These are phyloP conservation scores for Carex parvula DNA, from an alignment of 176 grass and related monocot species.

Conservation along the genomic window DNA sequence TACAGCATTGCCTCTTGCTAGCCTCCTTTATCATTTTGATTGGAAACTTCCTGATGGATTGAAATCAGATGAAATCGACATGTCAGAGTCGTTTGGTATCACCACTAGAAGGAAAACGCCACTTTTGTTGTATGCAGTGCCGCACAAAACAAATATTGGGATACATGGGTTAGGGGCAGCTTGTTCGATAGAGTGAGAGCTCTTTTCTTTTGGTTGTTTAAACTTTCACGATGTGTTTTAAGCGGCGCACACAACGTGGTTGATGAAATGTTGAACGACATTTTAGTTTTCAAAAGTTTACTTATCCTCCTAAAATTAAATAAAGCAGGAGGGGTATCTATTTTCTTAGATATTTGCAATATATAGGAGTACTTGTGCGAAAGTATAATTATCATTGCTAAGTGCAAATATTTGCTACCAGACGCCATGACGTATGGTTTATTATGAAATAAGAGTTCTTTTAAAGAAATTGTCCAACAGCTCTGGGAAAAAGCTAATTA, in stretches of 20 bases:
- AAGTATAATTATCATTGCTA: background rate
- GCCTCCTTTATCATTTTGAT: constrained; percentile 32
- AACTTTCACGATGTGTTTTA: no score
- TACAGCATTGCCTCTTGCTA: constrained; percentile 26
- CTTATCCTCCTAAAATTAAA: no score
- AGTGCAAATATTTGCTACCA: background rate
- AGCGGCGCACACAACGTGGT: background rate
- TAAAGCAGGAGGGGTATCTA: no score
- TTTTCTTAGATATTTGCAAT: background rate
- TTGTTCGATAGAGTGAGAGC: no score
- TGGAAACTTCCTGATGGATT: constrained; percentile 19
- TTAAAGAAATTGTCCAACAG: background rate
- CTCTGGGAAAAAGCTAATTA: background rate
- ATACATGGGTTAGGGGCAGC: background rate
- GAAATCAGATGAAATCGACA: constrained; percentile 14
- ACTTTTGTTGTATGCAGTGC: background rate
- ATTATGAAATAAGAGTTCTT: background rate
- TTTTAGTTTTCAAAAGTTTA: background rate
- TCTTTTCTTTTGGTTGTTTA: no score
- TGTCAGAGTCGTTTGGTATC: constrained; percentile 22
- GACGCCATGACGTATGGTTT: background rate
- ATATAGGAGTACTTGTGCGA: background rate
- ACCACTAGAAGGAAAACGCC: background rate
- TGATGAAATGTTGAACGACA: background rate
- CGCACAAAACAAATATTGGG: background rate